A percentile compares a stretch with the other conserved stretches of the same genome.
Evolutionary conservation across 352 stramenopile species (phyloP).

Genomic region (Globisporangium parvum): DNA sequence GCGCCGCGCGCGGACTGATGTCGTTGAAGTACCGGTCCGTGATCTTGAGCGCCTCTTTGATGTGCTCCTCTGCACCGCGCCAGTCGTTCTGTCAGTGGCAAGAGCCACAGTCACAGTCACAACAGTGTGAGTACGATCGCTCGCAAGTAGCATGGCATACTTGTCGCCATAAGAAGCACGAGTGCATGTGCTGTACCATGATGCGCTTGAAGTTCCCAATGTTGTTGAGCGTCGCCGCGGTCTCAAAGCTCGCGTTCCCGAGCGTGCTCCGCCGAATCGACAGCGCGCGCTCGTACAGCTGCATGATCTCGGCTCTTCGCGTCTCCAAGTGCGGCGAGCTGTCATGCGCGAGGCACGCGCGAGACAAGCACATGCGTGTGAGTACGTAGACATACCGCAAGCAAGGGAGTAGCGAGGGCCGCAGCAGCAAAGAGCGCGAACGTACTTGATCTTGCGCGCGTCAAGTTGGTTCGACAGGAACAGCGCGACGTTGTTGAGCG

Average conservation of each 20-base stretch:
- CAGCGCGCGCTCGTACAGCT: constrained; percentile 58
- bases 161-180: not conserved
- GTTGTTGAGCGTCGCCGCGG: constrained; percentile 74
- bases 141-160: not conserved
- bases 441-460: constrained; percentile 45
- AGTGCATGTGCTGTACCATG: constrained; percentile 25
- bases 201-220: constrained; percentile 80
- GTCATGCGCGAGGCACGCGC: not conserved
- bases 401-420: not conserved
- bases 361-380: not conserved
- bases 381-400: constrained; percentile 3
- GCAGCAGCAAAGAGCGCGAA: not conserved
- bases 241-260: constrained; percentile 75
- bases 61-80: constrained; percentile 54
- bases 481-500: constrained; percentile 74
- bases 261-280: constrained; percentile 64
- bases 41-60: constrained; percentile 74
- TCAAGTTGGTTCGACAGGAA: constrained; percentile 67
- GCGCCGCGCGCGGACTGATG: constrained; percentile 57
- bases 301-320: constrained; percentile 45
- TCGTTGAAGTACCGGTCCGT: constrained; percentile 74
- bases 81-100: constrained; percentile 43
- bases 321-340: constrained; percentile 18
- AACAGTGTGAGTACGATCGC: not conserved
- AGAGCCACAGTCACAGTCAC: not conserved